Conservation (phyloP, 192 early-diverging fungal species). For the Mortierella alpina region DNA sequence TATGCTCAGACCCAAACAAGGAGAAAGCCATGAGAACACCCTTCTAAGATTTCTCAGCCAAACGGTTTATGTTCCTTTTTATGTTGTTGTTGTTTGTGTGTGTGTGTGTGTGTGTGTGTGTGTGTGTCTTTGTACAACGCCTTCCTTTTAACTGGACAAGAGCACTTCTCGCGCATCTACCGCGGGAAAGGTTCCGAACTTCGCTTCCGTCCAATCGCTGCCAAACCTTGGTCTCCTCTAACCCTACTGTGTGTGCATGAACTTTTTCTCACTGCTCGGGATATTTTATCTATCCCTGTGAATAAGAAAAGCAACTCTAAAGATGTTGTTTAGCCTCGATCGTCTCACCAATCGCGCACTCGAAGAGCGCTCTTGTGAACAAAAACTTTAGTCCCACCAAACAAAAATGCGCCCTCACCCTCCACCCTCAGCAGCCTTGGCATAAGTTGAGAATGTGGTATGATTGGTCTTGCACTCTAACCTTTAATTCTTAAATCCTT, state of each 20-base stretch:
- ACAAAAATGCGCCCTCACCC: no score
- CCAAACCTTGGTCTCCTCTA: background rate
- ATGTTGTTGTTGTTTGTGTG: background rate
- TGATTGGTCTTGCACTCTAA: conserved; percentile 4
- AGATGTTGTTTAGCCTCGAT: background rate
- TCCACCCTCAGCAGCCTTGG: background rate
- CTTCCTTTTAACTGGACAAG: background rate
- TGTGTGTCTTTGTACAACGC: background rate
- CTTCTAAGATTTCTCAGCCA: conserved; percentile 1
- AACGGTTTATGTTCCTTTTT: background rate
- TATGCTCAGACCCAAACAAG: background rate
- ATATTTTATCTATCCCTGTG: background rate
- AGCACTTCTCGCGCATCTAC: conserved; percentile 6
- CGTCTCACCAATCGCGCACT: background rate
- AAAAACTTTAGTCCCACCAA: background rate
- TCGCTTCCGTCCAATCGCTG: conserved; percentile 1
- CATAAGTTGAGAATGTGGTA: background rate
- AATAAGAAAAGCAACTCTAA: conserved; percentile 1
- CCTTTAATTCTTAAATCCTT: background rate
- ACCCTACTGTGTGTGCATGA: background rate
- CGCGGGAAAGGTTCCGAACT: conserved; percentile 7
- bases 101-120: background rate
- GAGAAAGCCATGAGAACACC: background rate
- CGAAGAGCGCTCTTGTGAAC: background rate
- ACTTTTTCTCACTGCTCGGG: background rate